Evolutionary conservation across 768 basidiomycete species (phyloP).

Genomic region (Suillus subaureus): DNA sequence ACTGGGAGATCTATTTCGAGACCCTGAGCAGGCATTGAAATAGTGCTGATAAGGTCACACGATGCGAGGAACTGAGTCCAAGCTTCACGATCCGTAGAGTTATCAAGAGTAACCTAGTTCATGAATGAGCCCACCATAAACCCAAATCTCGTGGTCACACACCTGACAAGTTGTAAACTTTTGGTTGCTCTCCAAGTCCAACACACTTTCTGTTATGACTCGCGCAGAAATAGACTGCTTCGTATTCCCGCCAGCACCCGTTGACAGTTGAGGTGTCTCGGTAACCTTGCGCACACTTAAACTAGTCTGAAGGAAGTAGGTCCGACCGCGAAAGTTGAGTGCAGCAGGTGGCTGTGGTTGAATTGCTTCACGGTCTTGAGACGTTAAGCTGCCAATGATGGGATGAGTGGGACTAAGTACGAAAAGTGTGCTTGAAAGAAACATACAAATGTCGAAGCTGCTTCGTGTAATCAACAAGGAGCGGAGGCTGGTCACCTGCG

Average conservation of each 20-base stretch:
- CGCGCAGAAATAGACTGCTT: conserved; percentile 12
- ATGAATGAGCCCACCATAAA: conserved; percentile 9
- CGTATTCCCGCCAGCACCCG: conserved; percentile 6
- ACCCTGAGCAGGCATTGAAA: conserved; percentile 29
- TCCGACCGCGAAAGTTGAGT: conserved; percentile 36
- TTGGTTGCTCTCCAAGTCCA: conserved; percentile 58
- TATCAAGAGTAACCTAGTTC: conserved; percentile 48
- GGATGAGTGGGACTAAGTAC: conserved; percentile 10
- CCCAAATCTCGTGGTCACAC: conserved; percentile 15
- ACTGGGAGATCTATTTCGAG: neutral
- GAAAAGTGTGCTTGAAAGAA: conserved; percentile 10
- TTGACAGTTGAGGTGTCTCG: conserved; percentile 24
- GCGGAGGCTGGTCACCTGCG: conserved; percentile 39
- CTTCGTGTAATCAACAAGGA: conserved; percentile 43
- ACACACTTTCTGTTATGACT: conserved; percentile 46
- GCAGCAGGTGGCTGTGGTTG: conserved; percentile 53
- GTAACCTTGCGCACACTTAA: conserved; percentile 50
- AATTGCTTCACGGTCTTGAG: conserved; percentile 21
- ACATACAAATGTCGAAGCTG: conserved; percentile 47
- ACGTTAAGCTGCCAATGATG: conserved; percentile 35
- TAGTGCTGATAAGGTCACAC: conserved; percentile 47
- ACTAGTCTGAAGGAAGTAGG: conserved; percentile 50
- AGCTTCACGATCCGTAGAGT: conserved; percentile 35
- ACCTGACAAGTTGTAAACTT: conserved; percentile 59
- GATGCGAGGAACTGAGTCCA: conserved; percentile 50